Evolutionary conservation across 164 flowering plant genomes (phyloP), one percentile per base, ranked within the genome.

Genomic region (Kalanchoe fedtschenkoi): DNA sequence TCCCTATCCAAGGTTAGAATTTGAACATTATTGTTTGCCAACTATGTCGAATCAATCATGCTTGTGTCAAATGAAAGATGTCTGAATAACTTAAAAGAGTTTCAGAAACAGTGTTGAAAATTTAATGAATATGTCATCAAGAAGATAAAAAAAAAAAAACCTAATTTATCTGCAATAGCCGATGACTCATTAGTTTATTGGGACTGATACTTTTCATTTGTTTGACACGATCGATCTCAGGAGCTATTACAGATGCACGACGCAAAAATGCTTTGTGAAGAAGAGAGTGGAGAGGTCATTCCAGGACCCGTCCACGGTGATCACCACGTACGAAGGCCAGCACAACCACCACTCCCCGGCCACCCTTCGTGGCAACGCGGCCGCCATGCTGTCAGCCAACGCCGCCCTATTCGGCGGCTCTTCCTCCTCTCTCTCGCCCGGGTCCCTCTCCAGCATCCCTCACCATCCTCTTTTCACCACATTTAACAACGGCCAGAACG

Each of bases 271-370:
- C 56, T 11, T 51, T 51, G 56, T 51, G 56, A 51, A 51, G 30
- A 51, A 51, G 26, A 51, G 56, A 51, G 56, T 51, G 28, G 56
- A 51, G 56, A 51, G 56, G 32, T 51, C 56, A 51, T 51, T 51
- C 56, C 32, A 51, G 14, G 56, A 51, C 32, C 56, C 56, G 14
- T 51, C 56, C 32, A 51, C 56, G 13, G 56, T 51, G 30, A 51
- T 51, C 56, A 51, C 56, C 28, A 51, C 56, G 13, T 51, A 51
- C 15, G 56, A 51, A 51, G 56, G 56, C 5, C 28, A 51, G 56
- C 56, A 51, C 56, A 51, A 51, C 56, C 56, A 51, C 28, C 6
- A 26, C 14, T 24, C 17, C 56, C 56, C 56, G 1, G 32, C 56
- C 17, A 51, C 32, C n/a, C 56, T 51, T 17, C 21, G 32, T 10